Conservation (phyloP, 305 asterid genomes). For the Fraxinus sp. region DNA sequence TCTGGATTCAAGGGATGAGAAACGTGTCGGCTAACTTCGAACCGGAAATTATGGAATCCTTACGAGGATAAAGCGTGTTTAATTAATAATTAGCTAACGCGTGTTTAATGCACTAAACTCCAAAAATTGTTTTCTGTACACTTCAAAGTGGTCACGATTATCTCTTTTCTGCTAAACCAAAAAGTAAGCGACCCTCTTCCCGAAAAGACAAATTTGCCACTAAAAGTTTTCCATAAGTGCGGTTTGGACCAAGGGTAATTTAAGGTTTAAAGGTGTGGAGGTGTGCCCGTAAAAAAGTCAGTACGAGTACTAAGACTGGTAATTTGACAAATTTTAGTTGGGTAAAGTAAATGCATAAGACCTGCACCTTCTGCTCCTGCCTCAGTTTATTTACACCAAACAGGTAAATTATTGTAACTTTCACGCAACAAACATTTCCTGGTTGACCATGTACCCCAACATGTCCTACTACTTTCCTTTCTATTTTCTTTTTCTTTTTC, state of each 20-base stretch:
- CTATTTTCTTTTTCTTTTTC: neutral
- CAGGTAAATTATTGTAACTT: slow-evolving; percentile 32
- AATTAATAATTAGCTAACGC: slow-evolving; percentile 12
- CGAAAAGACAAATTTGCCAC: neutral
- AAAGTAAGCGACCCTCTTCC: neutral
- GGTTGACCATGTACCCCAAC: neutral
- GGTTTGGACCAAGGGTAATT: neutral
- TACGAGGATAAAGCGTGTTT: neutral
- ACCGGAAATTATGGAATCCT: neutral
- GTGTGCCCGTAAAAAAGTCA: neutral
- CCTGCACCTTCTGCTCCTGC: slow-evolving; percentile 20
- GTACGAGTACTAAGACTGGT: too few relatives aligned
- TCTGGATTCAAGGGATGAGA: neutral
- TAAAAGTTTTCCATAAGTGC: neutral
- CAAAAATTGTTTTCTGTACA: slow-evolving; percentile 1
- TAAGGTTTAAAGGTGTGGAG: neutral
- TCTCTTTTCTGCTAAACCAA: neutral
- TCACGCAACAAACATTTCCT: slow-evolving; percentile 34
- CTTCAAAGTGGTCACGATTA: neutral
- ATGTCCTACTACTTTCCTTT: neutral
- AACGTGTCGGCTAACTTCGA: neutral
- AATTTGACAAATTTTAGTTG: slow-evolving; percentile 20
- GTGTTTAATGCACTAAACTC: slow-evolving; percentile 31
- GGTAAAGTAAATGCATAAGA: slow-evolving; percentile 29
- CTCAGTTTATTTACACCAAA: slow-evolving; percentile 17